Evolutionary conservation across 2,329 filamentous ascomycete genomes (phyloP).

Genomic region (Epichloe baconii): DNA sequence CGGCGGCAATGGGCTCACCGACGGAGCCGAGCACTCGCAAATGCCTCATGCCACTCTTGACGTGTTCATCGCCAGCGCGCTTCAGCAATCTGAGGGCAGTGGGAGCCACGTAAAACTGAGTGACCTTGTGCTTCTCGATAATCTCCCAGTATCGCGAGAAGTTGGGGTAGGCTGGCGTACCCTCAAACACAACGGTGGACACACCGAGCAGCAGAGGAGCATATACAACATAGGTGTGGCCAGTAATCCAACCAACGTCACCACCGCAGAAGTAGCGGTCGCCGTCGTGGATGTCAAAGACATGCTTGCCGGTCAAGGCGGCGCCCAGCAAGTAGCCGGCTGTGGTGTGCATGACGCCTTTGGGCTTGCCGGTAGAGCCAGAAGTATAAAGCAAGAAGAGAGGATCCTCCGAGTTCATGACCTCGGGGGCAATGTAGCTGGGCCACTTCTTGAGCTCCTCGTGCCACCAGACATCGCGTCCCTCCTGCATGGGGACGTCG

Average conservation of each 20-base stretch:
- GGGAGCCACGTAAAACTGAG: conserved; percentile 96
- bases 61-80: conserved; percentile 85
- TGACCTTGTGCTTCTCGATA: conserved; percentile 86
- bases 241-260: conserved; percentile 98
- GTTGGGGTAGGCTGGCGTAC: conserved; percentile 91
- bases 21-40: conserved; percentile 87
- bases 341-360: conserved; percentile 97
- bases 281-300: conserved; percentile 91
- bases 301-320: conserved; percentile 90
- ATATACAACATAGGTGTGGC: conserved; percentile 97
- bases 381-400: conserved; percentile 97
- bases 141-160: conserved; percentile 99
- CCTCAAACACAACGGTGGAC: conserved; percentile 92
- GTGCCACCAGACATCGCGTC: conserved; percentile 95
- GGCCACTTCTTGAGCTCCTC: conserved; percentile 98
- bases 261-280: conserved; percentile 96
- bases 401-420: conserved; percentile 87
- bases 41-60: conserved; percentile 79
- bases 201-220: conserved; percentile 87
- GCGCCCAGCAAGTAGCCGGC: conserved; percentile 90
- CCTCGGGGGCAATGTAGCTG: conserved; percentile 71
- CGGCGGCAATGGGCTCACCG: conserved; percentile 91
- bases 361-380: conserved; percentile 94
- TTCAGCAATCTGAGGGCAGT: conserved; percentile 88
- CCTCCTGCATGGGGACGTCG: conserved; percentile 79